Percentiles rank a stretch among this genome's conserved stretches.
phyloP scores from a whole-genome alignment of 2,329 filamentous ascomycete species.

The Ceratocystis lukuohia region DNA sequence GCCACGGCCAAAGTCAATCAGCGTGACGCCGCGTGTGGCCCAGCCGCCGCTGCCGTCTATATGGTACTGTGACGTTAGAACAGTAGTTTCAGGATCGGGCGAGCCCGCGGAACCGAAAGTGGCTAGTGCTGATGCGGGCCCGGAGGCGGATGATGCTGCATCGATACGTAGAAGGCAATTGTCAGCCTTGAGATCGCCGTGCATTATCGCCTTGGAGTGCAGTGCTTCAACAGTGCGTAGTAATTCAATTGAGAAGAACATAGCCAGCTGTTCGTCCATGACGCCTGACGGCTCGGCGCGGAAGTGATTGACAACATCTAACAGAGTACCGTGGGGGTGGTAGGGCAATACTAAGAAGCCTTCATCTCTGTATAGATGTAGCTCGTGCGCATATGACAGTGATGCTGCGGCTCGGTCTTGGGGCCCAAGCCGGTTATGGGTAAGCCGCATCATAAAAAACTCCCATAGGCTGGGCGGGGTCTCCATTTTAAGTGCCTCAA shows the following conservation, averaged over 20 bases:
- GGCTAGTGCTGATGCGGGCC: background rate
- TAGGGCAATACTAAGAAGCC: constrained; percentile 81
- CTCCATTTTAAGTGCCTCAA: constrained; percentile 93
- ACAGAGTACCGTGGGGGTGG: constrained; percentile 75
- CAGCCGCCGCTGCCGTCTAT: constrained; percentile 66
- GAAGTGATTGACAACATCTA: constrained; percentile 87
- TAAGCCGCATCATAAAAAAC: constrained; percentile 84
- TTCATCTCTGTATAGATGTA: constrained; percentile 85
- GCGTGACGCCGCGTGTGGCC: constrained; percentile 61
- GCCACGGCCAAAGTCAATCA: constrained; percentile 90
- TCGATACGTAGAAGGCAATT: constrained; percentile 86
- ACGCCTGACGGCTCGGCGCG: constrained; percentile 56
- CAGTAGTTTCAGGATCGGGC: constrained; percentile 9
- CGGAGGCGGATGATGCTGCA: constrained; percentile 25
- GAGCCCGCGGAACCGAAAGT: background rate
- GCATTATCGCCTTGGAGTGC: constrained; percentile 65
- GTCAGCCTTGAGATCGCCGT: constrained; percentile 90
- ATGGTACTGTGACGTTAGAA: constrained; percentile 52
- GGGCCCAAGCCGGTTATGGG: constrained; percentile 61
- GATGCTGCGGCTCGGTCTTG: constrained; percentile 60
- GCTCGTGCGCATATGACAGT: constrained; percentile 70
- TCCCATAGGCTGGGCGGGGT: constrained; percentile 82
- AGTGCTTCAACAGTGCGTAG: constrained; percentile 80
- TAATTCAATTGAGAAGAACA: constrained; percentile 91
- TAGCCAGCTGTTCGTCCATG: constrained; percentile 81